Evolutionary conservation across 2,329 filamentous ascomycete genomes (phyloP), one percentile per base, ranked within the genome.

Genomic region (Phialophora tarda): DNA sequence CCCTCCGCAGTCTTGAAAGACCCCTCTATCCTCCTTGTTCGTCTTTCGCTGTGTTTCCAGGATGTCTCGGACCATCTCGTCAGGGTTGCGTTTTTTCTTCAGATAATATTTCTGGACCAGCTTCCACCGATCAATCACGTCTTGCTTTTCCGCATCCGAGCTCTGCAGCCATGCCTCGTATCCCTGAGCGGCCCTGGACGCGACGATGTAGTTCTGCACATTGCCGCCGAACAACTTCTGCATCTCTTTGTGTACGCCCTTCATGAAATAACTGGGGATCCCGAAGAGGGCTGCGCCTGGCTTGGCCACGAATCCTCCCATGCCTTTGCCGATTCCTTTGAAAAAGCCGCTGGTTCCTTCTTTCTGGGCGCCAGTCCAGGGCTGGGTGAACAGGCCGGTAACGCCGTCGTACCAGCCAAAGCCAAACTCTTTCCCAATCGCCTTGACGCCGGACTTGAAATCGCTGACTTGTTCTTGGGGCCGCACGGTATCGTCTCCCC

Each of bases 121-220:
- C n/a, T 86, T 81, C 89, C 90, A 95, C 7, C 86, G 82, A 50
- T 79, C 77, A 50, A 93, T 75, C 17, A 93, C 86, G 62, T 90
- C 88, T 1, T 82, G 79, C 50, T 84, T 83, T 77, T 94, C 90
- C 66, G 85, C 84, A 0, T 75, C 74, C 0, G 83, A 84, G 1
- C 87, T 80, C 0, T 74, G 73, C 10, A 79, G 78, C 69, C 87
- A 83, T 57, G 75, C 75, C 55, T 73, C 71, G 17, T 75, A 65
- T 24, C 75, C 75, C 65, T 76, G 75, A 24, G 65, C 59, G 44
- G 75, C 72, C 6, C 74, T 71, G 12, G 72, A 74, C 14, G 71
- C 62, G 2, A 74, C 55, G 54, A 76, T 75, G 59, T 75, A 68
- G 48, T 70, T 73, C 73, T 65, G 73, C 75, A 63, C 69, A 72